Base-by-base conservation (phyloP, 1,284 basidiomycete genomes). In the Cutaneotrichosporon sp. region DNA sequence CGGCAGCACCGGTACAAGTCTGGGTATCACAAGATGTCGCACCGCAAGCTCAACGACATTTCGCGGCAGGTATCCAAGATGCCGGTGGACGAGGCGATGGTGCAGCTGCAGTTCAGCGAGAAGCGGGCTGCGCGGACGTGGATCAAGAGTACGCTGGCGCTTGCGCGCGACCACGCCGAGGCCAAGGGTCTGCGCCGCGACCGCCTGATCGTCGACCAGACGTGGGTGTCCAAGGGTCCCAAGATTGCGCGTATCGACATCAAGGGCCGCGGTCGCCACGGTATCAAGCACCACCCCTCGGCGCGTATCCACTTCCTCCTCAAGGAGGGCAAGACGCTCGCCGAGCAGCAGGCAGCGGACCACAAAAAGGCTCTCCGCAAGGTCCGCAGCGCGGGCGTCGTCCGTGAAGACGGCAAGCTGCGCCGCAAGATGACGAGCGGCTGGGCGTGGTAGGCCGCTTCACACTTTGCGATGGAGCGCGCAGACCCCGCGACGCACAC, bases 31-130 rank as follows among this genome's bases (percentile, higher is more conserved):
- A 93, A 91, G 73, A 91, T 93, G 45, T 93, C 90, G 9, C 89
- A 87, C 61, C 83, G 91, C 53, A 97, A 97, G 75, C 79, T 97
- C 49, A 92, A 94, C 73, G 81, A 86, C 77, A 79, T 98, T 39
- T 86, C 87, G 8, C 80, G 84, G 51, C 90, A 97, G 73, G 90
- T 97, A 62, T 80, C 87, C 9, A 86, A 88, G 14, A 86, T 90
- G 64, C 90, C 91, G 13, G 84, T 94, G 55, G 92, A 97, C 76
- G 85, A 87, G 68, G 93, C 94, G 22, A 93, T 98, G 67, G 77
- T 97, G 48, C 94, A 98, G 70, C 94, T 97, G 87, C 83, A 88
- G 70, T 96, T 97, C 74, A 88, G 86, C 62, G 85, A 92, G 72
- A 97, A 97, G 77, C 82, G 90, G 14, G 89, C 88, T 10, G 86